A percentile compares a stretch with the other conserved stretches of the same genome.
phyloP scores from a whole-genome alignment of 2,329 filamentous ascomycete species.

The Cercospora zeae-maydis region DNA sequence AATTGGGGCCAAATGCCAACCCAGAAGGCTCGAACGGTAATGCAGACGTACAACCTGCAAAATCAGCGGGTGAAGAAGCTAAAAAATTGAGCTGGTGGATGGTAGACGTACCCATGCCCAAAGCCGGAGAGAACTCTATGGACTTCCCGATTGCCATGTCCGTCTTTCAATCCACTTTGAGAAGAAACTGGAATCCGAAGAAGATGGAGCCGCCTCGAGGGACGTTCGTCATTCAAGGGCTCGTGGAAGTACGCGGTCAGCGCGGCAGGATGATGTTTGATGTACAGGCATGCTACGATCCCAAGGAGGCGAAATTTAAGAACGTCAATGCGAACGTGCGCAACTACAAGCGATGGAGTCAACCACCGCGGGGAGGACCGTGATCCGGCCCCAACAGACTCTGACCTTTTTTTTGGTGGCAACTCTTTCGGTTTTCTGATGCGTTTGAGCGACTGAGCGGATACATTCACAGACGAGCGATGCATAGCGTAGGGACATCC shows the following conservation, averaged over 20 bases:
- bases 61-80: conserved; percentile 11
- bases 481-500: conserved; percentile 6
- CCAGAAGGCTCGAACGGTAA: conserved; percentile 13
- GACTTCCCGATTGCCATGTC: conserved; percentile 33
- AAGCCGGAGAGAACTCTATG: conserved; percentile 15
- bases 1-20: conserved; percentile 23
- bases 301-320: conserved; percentile 40
- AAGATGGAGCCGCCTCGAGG: conserved; percentile 43
- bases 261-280: conserved; percentile 44
- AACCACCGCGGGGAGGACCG: conserved; percentile 40
- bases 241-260: conserved; percentile 46
- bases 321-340: conserved; percentile 30
- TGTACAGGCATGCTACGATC: conserved; percentile 46
- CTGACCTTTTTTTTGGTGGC: neutral
- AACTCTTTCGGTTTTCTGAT: conserved; percentile 3
- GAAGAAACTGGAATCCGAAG: conserved; percentile 34
- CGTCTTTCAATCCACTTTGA: conserved; percentile 29
- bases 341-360: conserved; percentile 36
- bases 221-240: conserved; percentile 43
- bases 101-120: conserved; percentile 27
- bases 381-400: too few species aligned
- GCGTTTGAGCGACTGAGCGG: conserved; percentile 19
- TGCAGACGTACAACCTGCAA: neutral
- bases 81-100: conserved; percentile 27
- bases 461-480: conserved; percentile 3